These are phyloP conservation scores for Ophiostoma sp. DNA, from an alignment of 2,329 filamentous ascomycete genomes.

Conservation along the genomic window DNA sequence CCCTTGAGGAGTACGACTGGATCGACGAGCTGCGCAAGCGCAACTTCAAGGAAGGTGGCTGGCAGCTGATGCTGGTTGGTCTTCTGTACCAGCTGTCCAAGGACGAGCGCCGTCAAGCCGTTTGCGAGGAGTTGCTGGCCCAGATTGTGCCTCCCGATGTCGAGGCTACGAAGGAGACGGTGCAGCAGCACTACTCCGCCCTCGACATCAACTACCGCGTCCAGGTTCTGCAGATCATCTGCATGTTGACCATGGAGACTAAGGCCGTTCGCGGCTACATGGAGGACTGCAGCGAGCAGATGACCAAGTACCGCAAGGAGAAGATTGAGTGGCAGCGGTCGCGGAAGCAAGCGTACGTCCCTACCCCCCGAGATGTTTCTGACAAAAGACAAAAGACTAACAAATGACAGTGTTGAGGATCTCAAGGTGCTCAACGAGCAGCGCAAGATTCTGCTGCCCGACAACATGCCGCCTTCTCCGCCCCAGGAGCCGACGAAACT, in stretches of 20 bases:
- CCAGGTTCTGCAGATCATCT: conserved; percentile 78
- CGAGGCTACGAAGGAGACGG: conserved; percentile 74
- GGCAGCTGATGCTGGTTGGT: conserved; percentile 87
- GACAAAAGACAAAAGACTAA: conserved; percentile 33
- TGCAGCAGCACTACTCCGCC: conserved; percentile 67
- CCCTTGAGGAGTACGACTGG: conserved; percentile 77
- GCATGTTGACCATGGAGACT: conserved; percentile 81
- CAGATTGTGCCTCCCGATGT: conserved; percentile 77
- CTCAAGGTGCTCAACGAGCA: conserved; percentile 70
- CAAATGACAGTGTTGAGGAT: conserved; percentile 61
- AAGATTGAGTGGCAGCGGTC: conserved; percentile 90
- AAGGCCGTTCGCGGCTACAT: conserved; percentile 85
- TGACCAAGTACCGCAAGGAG: conserved; percentile 92
- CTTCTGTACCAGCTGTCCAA: conserved; percentile 82
- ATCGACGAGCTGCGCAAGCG: conserved; percentile 78
- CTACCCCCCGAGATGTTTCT: too few species aligned
- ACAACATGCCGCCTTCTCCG: conserved; percentile 68
- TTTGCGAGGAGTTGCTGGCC: conserved; percentile 76
- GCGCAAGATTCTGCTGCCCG: conserved; percentile 69
- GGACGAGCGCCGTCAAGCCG: conserved; percentile 65
- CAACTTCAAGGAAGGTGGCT: conserved; percentile 84
- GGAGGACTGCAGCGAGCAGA: conserved; percentile 87
- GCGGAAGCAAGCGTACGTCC: conserved; percentile 63
- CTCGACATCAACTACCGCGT: conserved; percentile 84
- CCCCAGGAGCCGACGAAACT: conserved; percentile 50